Evolutionary conservation across 163 green algal genomes (phyloP).

Genomic region (Chlamydomonas reinhardtii): DNA sequence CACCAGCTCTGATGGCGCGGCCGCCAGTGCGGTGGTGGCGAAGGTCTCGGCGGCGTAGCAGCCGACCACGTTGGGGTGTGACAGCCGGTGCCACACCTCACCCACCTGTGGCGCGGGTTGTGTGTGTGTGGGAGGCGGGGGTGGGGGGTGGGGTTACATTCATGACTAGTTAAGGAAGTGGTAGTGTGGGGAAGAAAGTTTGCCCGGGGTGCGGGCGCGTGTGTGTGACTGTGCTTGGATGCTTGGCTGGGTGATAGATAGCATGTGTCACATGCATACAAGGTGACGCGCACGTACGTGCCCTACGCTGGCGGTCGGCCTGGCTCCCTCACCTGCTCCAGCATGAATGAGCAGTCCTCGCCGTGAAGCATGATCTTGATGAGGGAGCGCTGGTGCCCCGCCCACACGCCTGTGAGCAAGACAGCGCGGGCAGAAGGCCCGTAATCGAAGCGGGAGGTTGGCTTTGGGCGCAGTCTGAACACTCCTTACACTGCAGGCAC

Average conservation of each 20-base stretch:
- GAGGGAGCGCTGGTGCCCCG: slow-evolving; percentile 18
- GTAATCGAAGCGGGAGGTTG: not conserved
- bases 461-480: too few relatives aligned
- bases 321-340: slow-evolving; percentile 11
- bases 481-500: too few relatives aligned
- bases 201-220: too few relatives aligned
- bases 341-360: slow-evolving; percentile 36
- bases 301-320: not conserved
- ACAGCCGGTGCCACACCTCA: slow-evolving; percentile 39
- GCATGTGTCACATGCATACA: too few relatives aligned
- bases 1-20: slow-evolving; percentile 4
- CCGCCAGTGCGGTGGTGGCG: not conserved
- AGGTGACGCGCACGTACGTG: not conserved
- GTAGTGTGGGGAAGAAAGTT: too few relatives aligned
- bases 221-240: too few relatives aligned
- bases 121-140: not conserved
- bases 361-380: slow-evolving; percentile 31
- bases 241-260: too few relatives aligned
- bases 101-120: not conserved
- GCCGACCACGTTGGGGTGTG: slow-evolving; percentile 32
- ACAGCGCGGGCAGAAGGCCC: not conserved
- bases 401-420: slow-evolving; percentile 7
- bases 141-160: too few relatives aligned
- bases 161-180: too few relatives aligned
- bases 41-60: slow-evolving; percentile 40